Percentiles rank a stretch among this genome's conserved stretches.
These are phyloP conservation scores for Haplographium delicatum DNA, from an alignment of 495 filamentous ascomycete genomes.

Conservation along the genomic window DNA sequence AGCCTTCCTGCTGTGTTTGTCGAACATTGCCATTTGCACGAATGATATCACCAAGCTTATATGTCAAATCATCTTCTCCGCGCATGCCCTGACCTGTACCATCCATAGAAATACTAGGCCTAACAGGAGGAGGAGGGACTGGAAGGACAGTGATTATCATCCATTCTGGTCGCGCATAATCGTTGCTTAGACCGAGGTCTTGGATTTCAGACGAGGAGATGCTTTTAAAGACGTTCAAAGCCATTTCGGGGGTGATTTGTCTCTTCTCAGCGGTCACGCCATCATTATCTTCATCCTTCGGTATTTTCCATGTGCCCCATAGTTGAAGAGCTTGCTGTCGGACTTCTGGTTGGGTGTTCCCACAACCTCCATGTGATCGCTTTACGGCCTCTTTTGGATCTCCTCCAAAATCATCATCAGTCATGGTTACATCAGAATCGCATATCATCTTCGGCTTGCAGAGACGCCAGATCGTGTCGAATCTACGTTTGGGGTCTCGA, in stretches of 20 bases:
- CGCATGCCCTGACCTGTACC: conserved; percentile 80
- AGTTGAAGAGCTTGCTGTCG: conserved; percentile 80
- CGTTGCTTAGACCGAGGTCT: conserved; percentile 83
- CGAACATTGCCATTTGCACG: conserved; percentile 93
- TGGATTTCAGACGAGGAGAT: conserved; percentile 74
- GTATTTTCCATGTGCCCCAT: conserved; percentile 72
- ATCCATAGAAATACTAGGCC: conserved; percentile 92
- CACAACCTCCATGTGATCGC: conserved; percentile 77
- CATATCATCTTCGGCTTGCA: conserved; percentile 85
- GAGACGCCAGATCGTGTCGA: conserved; percentile 78
- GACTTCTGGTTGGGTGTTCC: conserved; percentile 82
- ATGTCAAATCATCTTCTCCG: conserved; percentile 97
- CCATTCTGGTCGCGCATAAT: conserved; percentile 96
- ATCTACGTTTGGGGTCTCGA: conserved; percentile 87
- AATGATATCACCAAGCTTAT: conserved; percentile 97
- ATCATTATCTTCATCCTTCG: conserved; percentile 62
- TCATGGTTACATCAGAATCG: conserved; percentile 60
- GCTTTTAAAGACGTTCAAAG: conserved; percentile 76
- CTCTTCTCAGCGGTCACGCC: conserved; percentile 74
- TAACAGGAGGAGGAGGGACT: conserved; percentile 90
- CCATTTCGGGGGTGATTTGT: conserved; percentile 74
- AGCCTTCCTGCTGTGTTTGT: conserved; percentile 80
- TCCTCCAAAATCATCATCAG: conserved; percentile 53
- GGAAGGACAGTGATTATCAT: conserved; percentile 95
- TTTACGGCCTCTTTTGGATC: conserved; percentile 43